Evolutionary conservation across 2,329 filamentous ascomycete species (phyloP).

Genomic region (Colletotrichum shisoi): DNA sequence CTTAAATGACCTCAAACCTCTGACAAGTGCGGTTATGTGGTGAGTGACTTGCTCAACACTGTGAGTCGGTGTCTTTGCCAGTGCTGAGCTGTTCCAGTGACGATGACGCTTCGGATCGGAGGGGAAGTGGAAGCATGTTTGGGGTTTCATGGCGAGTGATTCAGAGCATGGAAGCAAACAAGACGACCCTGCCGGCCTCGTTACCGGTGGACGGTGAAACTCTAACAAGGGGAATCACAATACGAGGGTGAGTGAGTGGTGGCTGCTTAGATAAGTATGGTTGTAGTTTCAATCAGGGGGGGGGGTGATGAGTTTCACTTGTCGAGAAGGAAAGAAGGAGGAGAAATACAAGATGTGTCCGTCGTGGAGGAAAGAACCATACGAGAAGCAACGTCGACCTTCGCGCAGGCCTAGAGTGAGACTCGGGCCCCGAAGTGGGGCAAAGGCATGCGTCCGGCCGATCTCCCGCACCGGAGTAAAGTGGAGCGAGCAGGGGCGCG

Average conservation of each 20-base stretch:
- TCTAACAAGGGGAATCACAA: neutral
- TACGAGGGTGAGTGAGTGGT: neutral
- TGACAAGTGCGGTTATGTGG: neutral
- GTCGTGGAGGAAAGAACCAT: neutral
- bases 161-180: conserved; percentile 6
- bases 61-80: neutral
- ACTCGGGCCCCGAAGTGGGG: conserved; percentile 3
- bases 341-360: no score
- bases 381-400: neutral
- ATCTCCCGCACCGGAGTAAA: conserved; percentile 22
- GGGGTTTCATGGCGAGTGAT: neutral
- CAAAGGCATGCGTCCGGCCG: conserved; percentile 4
- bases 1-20: neutral
- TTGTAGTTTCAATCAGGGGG: neutral
- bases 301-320: no score
- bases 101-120: neutral
- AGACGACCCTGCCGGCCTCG: neutral
- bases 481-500: neutral
- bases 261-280: neutral
- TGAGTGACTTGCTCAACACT: neutral
- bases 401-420: neutral
- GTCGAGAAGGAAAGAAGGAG: no score
- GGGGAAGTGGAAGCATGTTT: neutral
- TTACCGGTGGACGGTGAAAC: neutral
- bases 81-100: neutral